Conservation (phyloP, 2,329 filamentous ascomycete genomes). For the Phaeosphaeriaceae sp. region DNA sequence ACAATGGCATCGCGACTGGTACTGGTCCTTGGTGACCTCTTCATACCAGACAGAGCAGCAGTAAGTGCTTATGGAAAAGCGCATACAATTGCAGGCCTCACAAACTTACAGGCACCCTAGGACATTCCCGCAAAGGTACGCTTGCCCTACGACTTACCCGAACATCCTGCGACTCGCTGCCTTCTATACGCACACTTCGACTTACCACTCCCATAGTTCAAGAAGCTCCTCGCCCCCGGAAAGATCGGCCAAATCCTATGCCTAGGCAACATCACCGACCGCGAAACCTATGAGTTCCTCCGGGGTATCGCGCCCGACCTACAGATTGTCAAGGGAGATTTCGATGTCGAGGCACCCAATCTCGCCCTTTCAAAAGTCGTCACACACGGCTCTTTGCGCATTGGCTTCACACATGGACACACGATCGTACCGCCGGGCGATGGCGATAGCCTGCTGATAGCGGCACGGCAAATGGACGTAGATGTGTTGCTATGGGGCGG, state of each 20-base stretch:
- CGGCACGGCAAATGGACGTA: slow-evolving; percentile 74
- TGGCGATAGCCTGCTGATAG: slow-evolving; percentile 70
- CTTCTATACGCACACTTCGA: background rate
- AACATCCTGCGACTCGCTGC: background rate
- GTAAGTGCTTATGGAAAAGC: slow-evolving; percentile 33
- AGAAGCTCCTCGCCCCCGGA: slow-evolving; percentile 65
- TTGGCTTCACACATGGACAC: slow-evolving; percentile 75
- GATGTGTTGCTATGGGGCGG: slow-evolving; percentile 74
- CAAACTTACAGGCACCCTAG: slow-evolving; percentile 48
- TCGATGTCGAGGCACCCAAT: slow-evolving; percentile 71
- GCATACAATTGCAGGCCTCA: slow-evolving; percentile 34
- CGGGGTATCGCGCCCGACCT: slow-evolving; percentile 65
- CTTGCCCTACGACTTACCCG: background rate
- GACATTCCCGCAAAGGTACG: slow-evolving; percentile 52
- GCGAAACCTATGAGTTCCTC: slow-evolving; percentile 64
- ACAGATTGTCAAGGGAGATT: slow-evolving; percentile 74
- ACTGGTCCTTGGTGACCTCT: slow-evolving; percentile 51
- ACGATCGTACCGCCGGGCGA: slow-evolving; percentile 74
- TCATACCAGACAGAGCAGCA: slow-evolving; percentile 52
- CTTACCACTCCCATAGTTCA: slow-evolving; percentile 46
- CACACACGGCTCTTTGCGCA: slow-evolving; percentile 71
- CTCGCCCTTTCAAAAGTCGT: slow-evolving; percentile 72
- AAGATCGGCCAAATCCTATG: slow-evolving; percentile 66
- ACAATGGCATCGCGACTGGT: slow-evolving; percentile 53
- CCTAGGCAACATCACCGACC: slow-evolving; percentile 65